Percentiles rank a stretch among this genome's conserved stretches.
phyloP scores from a whole-genome alignment of 2,329 filamentous ascomycete species.

The Pseudogymnoascus pannorum region DNA sequence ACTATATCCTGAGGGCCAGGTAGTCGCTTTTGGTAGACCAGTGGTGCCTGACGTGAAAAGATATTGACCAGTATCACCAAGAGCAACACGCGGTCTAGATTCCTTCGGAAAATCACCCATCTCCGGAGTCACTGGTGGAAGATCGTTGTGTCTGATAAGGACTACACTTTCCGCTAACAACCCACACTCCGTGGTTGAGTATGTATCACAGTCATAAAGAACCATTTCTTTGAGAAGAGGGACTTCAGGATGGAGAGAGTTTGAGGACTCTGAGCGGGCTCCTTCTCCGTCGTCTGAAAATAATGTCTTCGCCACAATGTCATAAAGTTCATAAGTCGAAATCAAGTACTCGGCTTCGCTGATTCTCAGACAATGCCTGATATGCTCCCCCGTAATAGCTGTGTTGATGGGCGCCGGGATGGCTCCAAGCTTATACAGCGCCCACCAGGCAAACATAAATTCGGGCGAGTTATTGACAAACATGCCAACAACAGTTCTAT shows the following conservation, averaged over 20 bases:
- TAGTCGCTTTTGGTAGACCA: slow-evolving; percentile 77
- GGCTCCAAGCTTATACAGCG: neutral
- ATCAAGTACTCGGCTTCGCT: neutral
- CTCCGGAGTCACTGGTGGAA: neutral
- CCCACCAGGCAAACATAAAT: slow-evolving; percentile 1
- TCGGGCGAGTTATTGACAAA: neutral
- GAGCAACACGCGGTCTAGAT: neutral
- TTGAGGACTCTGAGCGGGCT: neutral
- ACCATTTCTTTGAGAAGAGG: neutral
- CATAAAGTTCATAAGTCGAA: neutral
- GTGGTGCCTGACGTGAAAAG: slow-evolving; percentile 79
- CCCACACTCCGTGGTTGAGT: neutral
- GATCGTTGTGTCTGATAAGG: neutral
- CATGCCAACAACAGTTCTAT: neutral
- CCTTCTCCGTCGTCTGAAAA: neutral
- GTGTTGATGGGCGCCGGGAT: neutral
- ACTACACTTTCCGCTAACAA: neutral
- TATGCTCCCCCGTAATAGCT: neutral
- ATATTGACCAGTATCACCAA: neutral
- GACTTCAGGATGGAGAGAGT: neutral
- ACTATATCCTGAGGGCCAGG: neutral
- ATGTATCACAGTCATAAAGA: neutral
- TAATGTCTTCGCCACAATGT: neutral
- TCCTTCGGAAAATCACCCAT: neutral
- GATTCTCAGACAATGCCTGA: neutral